Conservation (phyloP, 176 grass and related monocot genomes). For the Carex littledalei region DNA sequence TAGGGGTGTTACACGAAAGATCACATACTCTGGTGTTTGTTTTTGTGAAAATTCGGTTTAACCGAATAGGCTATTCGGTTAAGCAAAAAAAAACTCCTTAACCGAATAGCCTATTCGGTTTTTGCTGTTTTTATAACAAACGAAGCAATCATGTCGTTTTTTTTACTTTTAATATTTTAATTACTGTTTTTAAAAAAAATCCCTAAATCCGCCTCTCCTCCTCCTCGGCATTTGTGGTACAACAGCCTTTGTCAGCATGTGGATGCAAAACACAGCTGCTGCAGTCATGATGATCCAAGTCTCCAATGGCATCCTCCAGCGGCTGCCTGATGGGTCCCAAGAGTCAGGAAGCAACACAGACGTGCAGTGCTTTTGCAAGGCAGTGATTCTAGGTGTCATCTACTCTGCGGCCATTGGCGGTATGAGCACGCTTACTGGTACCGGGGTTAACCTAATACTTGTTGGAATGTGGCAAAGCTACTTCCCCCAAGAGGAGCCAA, state of each 20-base stretch:
- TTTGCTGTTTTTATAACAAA: too few species aligned
- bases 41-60: too few species aligned
- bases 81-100: too few species aligned
- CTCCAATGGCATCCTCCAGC: conserved; percentile 69
- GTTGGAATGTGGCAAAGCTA: conserved; percentile 77
- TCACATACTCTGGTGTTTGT: too few species aligned
- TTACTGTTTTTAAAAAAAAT: too few species aligned
- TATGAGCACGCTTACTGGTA: conserved; percentile 64
- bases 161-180: too few species aligned
- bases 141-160: too few species aligned
- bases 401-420: conserved; percentile 69
- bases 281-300: conserved; percentile 91
- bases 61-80: too few species aligned
- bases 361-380: conserved; percentile 51
- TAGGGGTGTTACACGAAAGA: too few species aligned
- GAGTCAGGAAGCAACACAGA: conserved; percentile 1
- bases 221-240: conserved; percentile 68
- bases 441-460: conserved; percentile 84
- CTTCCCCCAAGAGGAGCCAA: conserved; percentile 57
- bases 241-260: conserved; percentile 73
- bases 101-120: too few species aligned
- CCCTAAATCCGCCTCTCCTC: conserved; percentile 54
- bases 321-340: conserved; percentile 28
- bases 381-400: conserved; percentile 69
- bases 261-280: conserved; percentile 91